Conservation (phyloP, 441 rosid genomes). For the Flueggea neowawraea region DNA sequence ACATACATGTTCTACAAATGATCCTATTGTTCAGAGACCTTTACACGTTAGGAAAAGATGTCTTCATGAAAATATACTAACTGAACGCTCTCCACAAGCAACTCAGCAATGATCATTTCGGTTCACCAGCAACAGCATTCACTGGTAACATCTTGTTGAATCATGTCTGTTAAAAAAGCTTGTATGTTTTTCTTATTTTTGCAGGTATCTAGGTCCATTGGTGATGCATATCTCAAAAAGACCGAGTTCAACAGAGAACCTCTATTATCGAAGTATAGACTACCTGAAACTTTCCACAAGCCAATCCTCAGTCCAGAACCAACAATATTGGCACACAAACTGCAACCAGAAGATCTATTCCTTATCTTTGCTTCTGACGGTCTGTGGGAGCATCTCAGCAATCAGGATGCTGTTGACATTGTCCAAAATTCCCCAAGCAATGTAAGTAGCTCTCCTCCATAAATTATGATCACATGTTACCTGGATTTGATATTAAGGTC, state of each 20-base stretch:
- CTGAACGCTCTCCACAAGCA: no score
- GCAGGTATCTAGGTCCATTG: slow-evolving; percentile 85
- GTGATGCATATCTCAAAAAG: slow-evolving; percentile 85
- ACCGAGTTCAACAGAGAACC: slow-evolving; percentile 79
- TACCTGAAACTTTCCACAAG: slow-evolving; percentile 59
- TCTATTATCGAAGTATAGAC: slow-evolving; percentile 58
- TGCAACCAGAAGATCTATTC: slow-evolving; percentile 71
- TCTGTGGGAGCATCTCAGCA: slow-evolving; percentile 87
- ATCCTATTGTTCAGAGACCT: no score
- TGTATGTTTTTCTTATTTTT: neutral
- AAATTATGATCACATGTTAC: neutral
- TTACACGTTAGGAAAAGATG: no score
- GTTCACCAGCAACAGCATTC: neutral
- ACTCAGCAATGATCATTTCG: neutral
- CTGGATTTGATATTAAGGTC: neutral
- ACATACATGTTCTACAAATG: no score
- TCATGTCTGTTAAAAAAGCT: neutral
- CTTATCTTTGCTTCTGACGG: slow-evolving; percentile 96
- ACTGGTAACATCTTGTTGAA: neutral
- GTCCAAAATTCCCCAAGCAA: slow-evolving; percentile 59
- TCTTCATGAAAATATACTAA: no score
- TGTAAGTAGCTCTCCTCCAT: slow-evolving; percentile 28
- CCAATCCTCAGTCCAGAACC: slow-evolving; percentile 87
- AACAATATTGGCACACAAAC: slow-evolving; percentile 52
- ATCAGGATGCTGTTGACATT: slow-evolving; percentile 75